A percentile compares a stretch with the other conserved stretches of the same genome.
Evolutionary conservation across 352 stramenopile genomes (phyloP).

Genomic region (Globisporangium orthogonon): DNA sequence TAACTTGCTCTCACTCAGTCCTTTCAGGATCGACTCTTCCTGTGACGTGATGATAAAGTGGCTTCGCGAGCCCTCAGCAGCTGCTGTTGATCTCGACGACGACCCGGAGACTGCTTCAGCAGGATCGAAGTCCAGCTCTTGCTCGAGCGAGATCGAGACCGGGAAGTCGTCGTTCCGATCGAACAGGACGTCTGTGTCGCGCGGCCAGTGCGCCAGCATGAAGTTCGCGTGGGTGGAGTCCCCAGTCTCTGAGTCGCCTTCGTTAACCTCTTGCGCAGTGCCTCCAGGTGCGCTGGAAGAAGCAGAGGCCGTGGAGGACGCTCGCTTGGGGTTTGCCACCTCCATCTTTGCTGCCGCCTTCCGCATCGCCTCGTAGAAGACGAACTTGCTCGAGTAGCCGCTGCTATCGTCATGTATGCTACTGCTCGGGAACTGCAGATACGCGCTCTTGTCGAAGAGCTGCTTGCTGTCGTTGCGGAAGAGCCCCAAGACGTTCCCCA

Average conservation of each 20-base stretch:
- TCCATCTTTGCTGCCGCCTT: constrained; percentile 27
- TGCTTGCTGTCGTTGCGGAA: constrained; percentile 14
- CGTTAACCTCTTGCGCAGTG: neutral
- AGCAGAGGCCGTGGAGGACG: neutral
- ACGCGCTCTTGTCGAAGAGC: constrained; percentile 25
- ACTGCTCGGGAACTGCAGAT: constrained; percentile 11
- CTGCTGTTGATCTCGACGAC: neutral
- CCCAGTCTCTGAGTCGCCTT: constrained; percentile 10
- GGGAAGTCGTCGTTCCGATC: constrained; percentile 31
- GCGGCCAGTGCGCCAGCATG: constrained; percentile 43
- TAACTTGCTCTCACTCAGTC: constrained; percentile 31
- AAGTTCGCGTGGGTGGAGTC: constrained; percentile 26
- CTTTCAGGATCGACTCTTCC: constrained; percentile 43
- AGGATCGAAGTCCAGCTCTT: constrained; percentile 21
- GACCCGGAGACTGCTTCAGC: neutral
- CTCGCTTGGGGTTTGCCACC: constrained; percentile 13
- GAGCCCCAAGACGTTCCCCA: constrained; percentile 29
- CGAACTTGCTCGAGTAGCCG: constrained; percentile 15
- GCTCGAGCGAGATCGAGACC: constrained; percentile 23
- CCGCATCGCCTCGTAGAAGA: constrained; percentile 30
- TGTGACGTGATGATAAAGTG: constrained; percentile 1
- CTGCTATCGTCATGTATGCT: neutral
- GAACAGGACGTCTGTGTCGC: constrained; percentile 33
- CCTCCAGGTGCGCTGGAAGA: too few relatives aligned
- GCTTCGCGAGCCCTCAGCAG: neutral